Evolutionary conservation across 176 grass and related monocot species (phyloP).

Genomic region (Tillandsia leiboldiana): DNA sequence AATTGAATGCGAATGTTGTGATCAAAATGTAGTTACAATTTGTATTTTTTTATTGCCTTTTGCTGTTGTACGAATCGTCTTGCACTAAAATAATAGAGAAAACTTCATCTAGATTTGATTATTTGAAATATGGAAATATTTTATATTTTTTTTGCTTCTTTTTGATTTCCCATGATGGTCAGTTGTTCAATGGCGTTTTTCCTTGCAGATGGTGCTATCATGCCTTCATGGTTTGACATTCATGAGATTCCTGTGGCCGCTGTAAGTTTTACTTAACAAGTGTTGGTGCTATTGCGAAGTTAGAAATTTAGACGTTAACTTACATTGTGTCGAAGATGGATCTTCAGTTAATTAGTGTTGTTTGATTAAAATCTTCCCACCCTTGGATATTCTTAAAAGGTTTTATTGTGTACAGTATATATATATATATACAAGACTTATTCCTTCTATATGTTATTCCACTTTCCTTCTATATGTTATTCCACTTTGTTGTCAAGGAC

Average conservation of each 20-base stretch:
- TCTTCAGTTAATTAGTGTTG: not conserved
- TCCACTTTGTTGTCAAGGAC: not conserved
- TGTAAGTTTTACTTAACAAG: slow-evolving; percentile 29
- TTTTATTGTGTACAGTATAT: not conserved
- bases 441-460: not conserved
- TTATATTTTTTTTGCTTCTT: not conserved
- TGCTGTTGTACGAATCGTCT: too few relatives aligned
- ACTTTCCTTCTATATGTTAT: not conserved
- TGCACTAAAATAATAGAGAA: too few relatives aligned
- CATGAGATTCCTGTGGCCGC: slow-evolving; percentile 62
- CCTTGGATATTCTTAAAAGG: not conserved
- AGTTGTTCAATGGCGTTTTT: not conserved
- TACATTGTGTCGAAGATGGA: not conserved
- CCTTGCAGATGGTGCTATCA: slow-evolving; percentile 52
- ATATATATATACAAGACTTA: not conserved
- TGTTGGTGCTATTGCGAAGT: not conserved
- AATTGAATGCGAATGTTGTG: too few relatives aligned
- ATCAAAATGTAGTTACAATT: too few relatives aligned
- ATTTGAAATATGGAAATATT: not conserved
- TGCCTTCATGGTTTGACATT: slow-evolving; percentile 92
- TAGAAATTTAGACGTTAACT: not conserved
- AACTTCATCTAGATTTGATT: not conserved
- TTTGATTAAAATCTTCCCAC: not conserved
- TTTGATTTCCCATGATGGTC: not conserved
- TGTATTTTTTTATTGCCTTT: too few relatives aligned